These are phyloP conservation scores for Floccularia luteovirens DNA, from an alignment of 768 basidiomycete species.

Conservation along the genomic window DNA sequence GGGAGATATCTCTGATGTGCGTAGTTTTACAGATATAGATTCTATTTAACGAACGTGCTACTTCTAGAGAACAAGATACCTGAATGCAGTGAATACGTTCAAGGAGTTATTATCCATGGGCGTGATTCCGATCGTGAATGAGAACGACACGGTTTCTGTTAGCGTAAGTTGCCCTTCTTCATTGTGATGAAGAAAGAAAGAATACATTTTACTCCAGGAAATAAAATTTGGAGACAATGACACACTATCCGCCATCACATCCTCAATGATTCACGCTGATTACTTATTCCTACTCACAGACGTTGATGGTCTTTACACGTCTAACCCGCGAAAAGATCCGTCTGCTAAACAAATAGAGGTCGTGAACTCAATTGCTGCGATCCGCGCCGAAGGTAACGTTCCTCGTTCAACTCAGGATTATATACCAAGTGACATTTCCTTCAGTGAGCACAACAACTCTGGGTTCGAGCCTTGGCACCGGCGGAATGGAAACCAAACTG, in stretches of 20 bases:
- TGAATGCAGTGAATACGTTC: constrained; percentile 96
- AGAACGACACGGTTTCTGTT: constrained; percentile 97
- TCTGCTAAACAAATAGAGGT: constrained; percentile 72
- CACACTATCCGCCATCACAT: constrained; percentile 93
- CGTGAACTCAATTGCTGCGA: constrained; percentile 76
- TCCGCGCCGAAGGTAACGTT: constrained; percentile 68
- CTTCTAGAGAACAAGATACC: constrained; percentile 80
- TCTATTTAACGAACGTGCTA: constrained; percentile 4
- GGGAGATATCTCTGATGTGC: constrained; percentile 95
- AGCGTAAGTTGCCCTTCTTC: constrained; percentile 52
- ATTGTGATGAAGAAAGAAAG: not conserved
- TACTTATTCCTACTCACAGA: constrained; percentile 96
- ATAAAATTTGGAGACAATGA: constrained; percentile 99
- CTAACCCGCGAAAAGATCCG: constrained; percentile 91
- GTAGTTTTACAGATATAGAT: constrained; percentile 7
- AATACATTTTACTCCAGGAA: constrained; percentile 52
- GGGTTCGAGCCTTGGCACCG: constrained; percentile 91
- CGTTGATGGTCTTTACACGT: constrained; percentile 91
- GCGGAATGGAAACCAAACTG: constrained; percentile 98
- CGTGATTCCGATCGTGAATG: constrained; percentile 96
- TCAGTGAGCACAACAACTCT: constrained; percentile 89
- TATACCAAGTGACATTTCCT: constrained; percentile 3
- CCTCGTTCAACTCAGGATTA: not conserved
- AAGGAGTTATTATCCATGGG: constrained; percentile 89
- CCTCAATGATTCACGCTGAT: constrained; percentile 96